Evolutionary conservation across 2,329 filamentous ascomycete genomes (phyloP), one percentile per base, ranked within the genome.

Genomic region (Pyrenochaeta sp.): DNA sequence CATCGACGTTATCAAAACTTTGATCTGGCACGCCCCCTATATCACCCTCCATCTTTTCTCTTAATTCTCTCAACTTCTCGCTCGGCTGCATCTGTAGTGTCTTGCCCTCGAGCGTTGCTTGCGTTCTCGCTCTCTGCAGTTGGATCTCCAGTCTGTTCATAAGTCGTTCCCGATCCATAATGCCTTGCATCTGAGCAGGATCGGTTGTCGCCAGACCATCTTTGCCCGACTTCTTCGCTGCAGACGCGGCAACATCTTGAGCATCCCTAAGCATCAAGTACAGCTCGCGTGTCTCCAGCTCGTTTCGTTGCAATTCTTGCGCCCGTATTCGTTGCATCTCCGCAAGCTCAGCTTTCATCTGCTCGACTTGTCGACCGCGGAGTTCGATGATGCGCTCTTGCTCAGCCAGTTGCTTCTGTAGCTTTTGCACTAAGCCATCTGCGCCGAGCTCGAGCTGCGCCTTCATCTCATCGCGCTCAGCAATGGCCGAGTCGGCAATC

Each of bases 181-280:
- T 98, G 62, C 95, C 95, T 75, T 93, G 88, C 90, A 94, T 92
- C 54, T 90, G 90, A 30, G 87, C 83, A 25, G 91, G 88, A 73
- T 95, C 90, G 24, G 85, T 86, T 40, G 88, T 85, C 48, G 78
- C 84, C 39, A 88, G 79, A 54, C 78, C 82, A 40, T 81, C 81
- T 67, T 83, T 81, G 51, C 78, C 82, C 37, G 68, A 76, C 67
- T 86, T 88, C 73, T 87, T 84, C n/a, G 92, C 91, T 69, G 92
- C 91, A 3, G 94, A 93, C 25, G 93, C 93, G 45, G 94, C 94
- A 65, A 97, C 92, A 72, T 99, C 94, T 78, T 98, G 94, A 37
- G 95, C 94, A 78, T 99, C 95, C 60, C 94, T 89, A 64, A 99
- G 89, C 95, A 99, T 99, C 55, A 99, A 90, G 78, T 98, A 99